phyloP scores from a whole-genome alignment of 352 stramenopile genomes.

The Globisporangium rhizosaccharum region DNA sequence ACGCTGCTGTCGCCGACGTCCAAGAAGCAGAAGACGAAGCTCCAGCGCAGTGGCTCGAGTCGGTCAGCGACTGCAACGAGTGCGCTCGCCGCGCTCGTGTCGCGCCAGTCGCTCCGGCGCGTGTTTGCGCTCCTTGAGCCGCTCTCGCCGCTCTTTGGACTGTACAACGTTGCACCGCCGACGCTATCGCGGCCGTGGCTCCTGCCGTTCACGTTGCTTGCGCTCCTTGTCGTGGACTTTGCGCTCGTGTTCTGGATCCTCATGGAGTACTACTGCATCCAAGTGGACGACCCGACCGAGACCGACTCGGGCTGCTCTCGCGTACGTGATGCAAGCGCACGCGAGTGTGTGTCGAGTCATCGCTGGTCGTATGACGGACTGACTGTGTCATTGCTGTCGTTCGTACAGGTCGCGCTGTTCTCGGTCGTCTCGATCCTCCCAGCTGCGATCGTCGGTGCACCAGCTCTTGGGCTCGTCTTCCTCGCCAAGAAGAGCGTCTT shows the following conservation, averaged over 20 bases:
- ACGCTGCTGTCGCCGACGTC: conserved; percentile 16
- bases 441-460: conserved; percentile 47
- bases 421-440: conserved; percentile 61
- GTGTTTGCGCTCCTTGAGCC: conserved; percentile 33
- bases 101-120: conserved; percentile 7
- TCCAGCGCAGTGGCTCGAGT: neutral
- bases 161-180: conserved; percentile 38
- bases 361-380: neutral
- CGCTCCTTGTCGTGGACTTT: conserved; percentile 62
- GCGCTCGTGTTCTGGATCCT: conserved; percentile 67
- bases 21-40: conserved; percentile 7
- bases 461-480: conserved; percentile 65
- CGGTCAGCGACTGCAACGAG: conserved; percentile 8
- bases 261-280: conserved; percentile 84
- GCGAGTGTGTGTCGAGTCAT: neutral
- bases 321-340: conserved; percentile 26
- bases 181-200: conserved; percentile 21
- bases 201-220: conserved; percentile 44
- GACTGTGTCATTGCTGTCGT: neutral
- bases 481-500: conserved; percentile 68
- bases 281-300: conserved; percentile 73
- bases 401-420: conserved; percentile 44
- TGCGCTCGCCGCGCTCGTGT: conserved; percentile 13
- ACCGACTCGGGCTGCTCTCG: conserved; percentile 70
- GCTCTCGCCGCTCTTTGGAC: conserved; percentile 52